Base-by-base conservation (phyloP, 768 basidiomycete genomes). In the Dentipellis fragilis region DNA sequence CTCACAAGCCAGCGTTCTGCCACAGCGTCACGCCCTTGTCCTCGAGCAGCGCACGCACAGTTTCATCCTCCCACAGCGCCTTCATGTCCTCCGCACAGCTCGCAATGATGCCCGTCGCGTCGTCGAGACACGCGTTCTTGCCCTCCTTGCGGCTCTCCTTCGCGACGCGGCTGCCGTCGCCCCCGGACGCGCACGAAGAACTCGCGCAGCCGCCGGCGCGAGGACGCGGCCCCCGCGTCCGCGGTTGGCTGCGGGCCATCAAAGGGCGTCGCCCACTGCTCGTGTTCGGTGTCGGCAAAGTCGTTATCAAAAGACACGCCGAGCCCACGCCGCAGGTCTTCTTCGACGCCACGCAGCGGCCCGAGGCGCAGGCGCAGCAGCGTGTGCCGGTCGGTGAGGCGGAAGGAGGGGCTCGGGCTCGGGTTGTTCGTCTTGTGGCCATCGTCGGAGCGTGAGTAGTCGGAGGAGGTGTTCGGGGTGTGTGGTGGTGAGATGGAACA, bases 1-100 rank as follows among this genome's bases (percentile, higher is more conserved):
- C 84, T 67, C 63, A 85, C 85, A 88, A 89, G 10, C 86, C 87
- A 3, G 85, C 77, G 51, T 74, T 76, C 52, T 81, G 75, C 61
- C 83, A 77, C 55, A 89, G 63, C n/a, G 72, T 65, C 1, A 86
- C 69, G 0, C 74, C 73, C 29, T 74, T 73, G 62, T 72, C 73
- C 40, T 69, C 70, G 47, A 90, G 65, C 55, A 85, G 72, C 2
- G 70, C 72, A 54, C 72, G 75, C 0, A 88, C 78, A 4, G 71
- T 71, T 2, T 69, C 59, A 60, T 87, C 80, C 17, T 75, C 71
- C 87, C 87, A 89, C 3, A 90, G 72, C 1, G 79, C 70, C 52
- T 74, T 73, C 71, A 82, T 79, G 60, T 87, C 86, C 40, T 83
- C 74, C 57, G 77, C 81, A 63, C 83, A 84, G 2, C 74, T 69